These are phyloP conservation scores for Ensete glaucum DNA, from an alignment of 176 grass and related monocot genomes.

Conservation along the genomic window DNA sequence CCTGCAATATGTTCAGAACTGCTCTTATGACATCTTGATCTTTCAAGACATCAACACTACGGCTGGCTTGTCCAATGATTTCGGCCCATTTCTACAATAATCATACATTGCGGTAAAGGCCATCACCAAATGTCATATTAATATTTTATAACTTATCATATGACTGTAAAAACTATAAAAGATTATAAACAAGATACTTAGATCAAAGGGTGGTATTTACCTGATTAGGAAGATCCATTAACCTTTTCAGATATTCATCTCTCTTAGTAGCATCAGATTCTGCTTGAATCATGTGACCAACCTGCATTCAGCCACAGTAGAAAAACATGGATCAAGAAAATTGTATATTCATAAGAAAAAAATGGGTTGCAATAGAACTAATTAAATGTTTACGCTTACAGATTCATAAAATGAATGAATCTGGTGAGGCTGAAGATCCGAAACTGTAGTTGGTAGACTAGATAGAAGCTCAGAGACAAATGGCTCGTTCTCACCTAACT, in stretches of 20 bases:
- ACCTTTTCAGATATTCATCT: slow-evolving; percentile 95
- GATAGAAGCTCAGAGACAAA: slow-evolving; percentile 91
- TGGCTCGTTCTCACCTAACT: slow-evolving; percentile 96
- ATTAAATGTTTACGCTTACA: slow-evolving; percentile 26
- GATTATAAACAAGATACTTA: too few species aligned
- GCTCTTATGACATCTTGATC: slow-evolving; percentile 96
- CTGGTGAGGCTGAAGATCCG: slow-evolving; percentile 93
- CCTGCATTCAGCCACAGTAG: slow-evolving; percentile 27
- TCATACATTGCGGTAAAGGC: too few species aligned
- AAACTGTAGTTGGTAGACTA: slow-evolving; percentile 70
- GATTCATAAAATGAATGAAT: slow-evolving; percentile 99
- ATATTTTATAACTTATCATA: too few species aligned
- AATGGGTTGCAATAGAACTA: too few species aligned
- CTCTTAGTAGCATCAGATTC: slow-evolving; percentile 86
- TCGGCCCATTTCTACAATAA: slow-evolving; percentile 93
- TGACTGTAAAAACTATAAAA: too few species aligned
- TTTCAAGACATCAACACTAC: slow-evolving; percentile 93
- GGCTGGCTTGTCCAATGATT: slow-evolving; percentile 95
- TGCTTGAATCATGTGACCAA: slow-evolving; percentile 98
- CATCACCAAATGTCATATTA: too few species aligned
- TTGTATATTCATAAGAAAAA: too few species aligned
- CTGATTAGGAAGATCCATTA: slow-evolving; percentile 99
- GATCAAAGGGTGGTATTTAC: slow-evolving; percentile 22
- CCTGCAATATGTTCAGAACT: slow-evolving; percentile 98
- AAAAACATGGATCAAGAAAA: too few species aligned